These are phyloP conservation scores for Pythium sukuiense DNA, from an alignment of 352 stramenopile species.

Conservation along the genomic window DNA sequence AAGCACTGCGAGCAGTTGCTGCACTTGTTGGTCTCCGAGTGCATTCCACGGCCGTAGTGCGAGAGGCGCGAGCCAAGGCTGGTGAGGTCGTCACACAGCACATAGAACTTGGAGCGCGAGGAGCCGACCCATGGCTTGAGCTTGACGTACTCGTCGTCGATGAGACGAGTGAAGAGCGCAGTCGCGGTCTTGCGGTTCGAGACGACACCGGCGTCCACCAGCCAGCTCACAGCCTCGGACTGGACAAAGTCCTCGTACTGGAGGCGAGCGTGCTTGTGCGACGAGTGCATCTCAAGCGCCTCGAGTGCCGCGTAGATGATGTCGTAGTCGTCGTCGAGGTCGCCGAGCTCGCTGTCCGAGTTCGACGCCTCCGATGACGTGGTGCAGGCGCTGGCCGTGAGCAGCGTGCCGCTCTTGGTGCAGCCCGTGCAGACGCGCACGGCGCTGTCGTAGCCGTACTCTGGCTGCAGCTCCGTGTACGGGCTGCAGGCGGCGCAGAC, in stretches of 20 bases:
- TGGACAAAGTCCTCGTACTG: conserved; percentile 86
- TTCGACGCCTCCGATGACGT: conserved; percentile 40
- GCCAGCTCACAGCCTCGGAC: conserved; percentile 82
- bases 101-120: conserved; percentile 61
- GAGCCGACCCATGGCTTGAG: conserved; percentile 58
- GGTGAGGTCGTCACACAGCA: conserved; percentile 65
- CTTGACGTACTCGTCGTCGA: conserved; percentile 69
- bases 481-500: conserved; percentile 76
- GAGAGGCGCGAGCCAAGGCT: conserved; percentile 50
- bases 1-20: conserved; percentile 77
- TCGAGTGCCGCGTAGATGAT: conserved; percentile 62
- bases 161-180: conserved; percentile 61
- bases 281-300: conserved; percentile 63
- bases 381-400: conserved; percentile 26
- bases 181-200: conserved; percentile 52
- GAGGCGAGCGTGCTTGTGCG: conserved; percentile 68
- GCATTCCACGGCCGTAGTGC: conserved; percentile 63
- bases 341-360: conserved; percentile 54
- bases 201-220: conserved; percentile 67
- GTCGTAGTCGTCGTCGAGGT: conserved; percentile 50
- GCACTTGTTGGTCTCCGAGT: conserved; percentile 82
- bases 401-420: conserved; percentile 28
- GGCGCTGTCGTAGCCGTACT: conserved; percentile 66
- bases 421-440: conserved; percentile 78
- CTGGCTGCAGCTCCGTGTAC: conserved; percentile 50